These are phyloP conservation scores for Aspergillus felis DNA, from an alignment of 2,329 filamentous ascomycete genomes.

Conservation along the genomic window DNA sequence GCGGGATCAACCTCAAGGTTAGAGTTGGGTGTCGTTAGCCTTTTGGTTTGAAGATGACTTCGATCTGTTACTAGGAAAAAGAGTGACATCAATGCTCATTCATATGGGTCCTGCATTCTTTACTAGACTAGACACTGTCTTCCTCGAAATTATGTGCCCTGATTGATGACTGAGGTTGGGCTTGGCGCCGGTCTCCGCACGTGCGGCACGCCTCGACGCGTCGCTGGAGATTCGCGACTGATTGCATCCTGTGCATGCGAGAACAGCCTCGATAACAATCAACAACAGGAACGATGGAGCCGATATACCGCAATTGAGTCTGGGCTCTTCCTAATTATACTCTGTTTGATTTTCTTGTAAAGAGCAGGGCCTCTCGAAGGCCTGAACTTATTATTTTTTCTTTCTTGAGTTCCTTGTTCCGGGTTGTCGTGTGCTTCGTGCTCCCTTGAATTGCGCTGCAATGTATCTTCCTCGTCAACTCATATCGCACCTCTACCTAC, in stretches of 20 bases:
- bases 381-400: constrained; percentile 1
- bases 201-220: constrained; percentile 17
- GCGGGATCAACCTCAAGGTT: too few relatives aligned
- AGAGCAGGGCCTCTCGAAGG: constrained; percentile 14
- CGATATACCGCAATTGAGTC: background rate
- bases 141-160: background rate
- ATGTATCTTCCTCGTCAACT: constrained; percentile 95
- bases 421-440: constrained; percentile 18
- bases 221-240: constrained; percentile 16
- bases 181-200: constrained; percentile 17
- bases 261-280: background rate
- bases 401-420: background rate
- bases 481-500: constrained; percentile 85
- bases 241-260: constrained; percentile 1
- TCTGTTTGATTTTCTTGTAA: constrained; percentile 8
- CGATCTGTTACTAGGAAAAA: background rate
- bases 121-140: background rate
- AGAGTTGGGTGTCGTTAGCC: background rate
- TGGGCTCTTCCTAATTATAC: background rate
- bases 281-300: constrained; percentile 1
- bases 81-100: background rate
- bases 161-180: background rate
- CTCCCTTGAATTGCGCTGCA: constrained; percentile 23
- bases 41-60: background rate
- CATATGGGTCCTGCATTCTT: too few relatives aligned